Evolutionary conservation across 441 rosid species (phyloP).

Genomic region (Jatropha podagrica): DNA sequence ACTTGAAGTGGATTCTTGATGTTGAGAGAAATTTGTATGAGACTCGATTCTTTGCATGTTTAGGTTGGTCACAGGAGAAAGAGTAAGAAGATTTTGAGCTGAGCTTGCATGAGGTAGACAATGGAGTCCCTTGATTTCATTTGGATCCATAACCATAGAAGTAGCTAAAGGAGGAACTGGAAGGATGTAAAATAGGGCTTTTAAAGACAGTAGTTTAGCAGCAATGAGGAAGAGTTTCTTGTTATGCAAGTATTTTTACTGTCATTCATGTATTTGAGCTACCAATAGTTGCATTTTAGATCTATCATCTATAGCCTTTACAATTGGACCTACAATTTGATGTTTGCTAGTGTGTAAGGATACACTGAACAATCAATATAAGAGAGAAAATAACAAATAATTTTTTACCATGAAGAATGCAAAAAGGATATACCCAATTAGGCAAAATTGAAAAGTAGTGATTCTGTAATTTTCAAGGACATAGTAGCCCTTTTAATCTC

Average conservation of each 20-base stretch:
- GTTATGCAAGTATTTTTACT: conserved; percentile 15
- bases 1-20: conserved; percentile 33
- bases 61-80: conserved; percentile 18
- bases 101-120: conserved; percentile 19
- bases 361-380: not conserved
- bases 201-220: conserved; percentile 5
- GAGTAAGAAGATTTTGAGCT: conserved; percentile 24
- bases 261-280: conserved; percentile 5
- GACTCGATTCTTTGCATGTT: conserved; percentile 24
- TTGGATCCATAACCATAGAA: conserved; percentile 26
- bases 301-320: conserved; percentile 1
- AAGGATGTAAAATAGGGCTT: not conserved
- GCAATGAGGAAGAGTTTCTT: conserved; percentile 5
- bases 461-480: not conserved
- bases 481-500: not conserved
- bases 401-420: not conserved
- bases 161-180: not conserved
- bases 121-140: conserved; percentile 28
- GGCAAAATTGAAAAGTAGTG: not conserved
- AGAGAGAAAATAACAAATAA: not conserved
- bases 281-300: conserved; percentile 12
- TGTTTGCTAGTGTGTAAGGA: not conserved
- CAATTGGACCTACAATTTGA: not conserved
- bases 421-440: not conserved
- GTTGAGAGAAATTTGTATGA: conserved; percentile 30